phyloP scores from a whole-genome alignment of 176 grass and related monocot genomes.

The Bromus sterilis region DNA sequence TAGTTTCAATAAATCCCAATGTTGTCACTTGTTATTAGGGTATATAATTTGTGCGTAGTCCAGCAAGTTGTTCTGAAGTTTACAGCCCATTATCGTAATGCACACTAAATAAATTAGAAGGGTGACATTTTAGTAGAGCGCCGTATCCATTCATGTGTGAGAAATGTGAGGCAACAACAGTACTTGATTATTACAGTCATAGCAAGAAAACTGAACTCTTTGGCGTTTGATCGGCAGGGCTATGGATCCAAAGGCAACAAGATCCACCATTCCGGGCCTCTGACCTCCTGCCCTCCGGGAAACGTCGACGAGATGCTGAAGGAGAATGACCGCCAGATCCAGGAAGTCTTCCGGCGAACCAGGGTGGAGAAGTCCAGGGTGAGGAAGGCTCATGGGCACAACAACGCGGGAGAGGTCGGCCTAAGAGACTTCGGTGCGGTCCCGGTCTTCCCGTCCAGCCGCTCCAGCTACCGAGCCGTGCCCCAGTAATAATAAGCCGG shows the following conservation, averaged over 20 bases:
- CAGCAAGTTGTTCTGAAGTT: slow-evolving; percentile 4
- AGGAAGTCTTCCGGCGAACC: slow-evolving; percentile 69
- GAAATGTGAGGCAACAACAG: neutral
- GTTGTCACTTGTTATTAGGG: neutral
- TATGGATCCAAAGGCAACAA: slow-evolving; percentile 77
- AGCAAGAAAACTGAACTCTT: neutral
- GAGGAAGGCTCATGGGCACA: slow-evolving; percentile 53
- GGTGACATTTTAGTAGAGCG: no score
- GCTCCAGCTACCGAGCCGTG: slow-evolving; percentile 34
- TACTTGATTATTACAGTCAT: neutral
- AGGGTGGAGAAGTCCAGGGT: slow-evolving; percentile 61
- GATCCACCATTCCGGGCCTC: slow-evolving; percentile 90
- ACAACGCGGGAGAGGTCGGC: slow-evolving; percentile 28
- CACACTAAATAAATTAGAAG: neutral
- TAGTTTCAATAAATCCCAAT: neutral
- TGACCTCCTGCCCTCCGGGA: slow-evolving; percentile 55
- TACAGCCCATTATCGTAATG: neutral
- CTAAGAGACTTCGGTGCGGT: slow-evolving; percentile 56
- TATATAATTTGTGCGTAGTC: neutral
- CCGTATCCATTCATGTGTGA: neutral
- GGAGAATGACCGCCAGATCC: slow-evolving; percentile 93
- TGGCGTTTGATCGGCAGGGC: slow-evolving; percentile 31
- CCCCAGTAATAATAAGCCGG: slow-evolving; percentile 16
- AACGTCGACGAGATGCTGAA: slow-evolving; percentile 94
- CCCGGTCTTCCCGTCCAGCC: slow-evolving; percentile 83